Percentiles rank a stretch among this genome's conserved stretches.
Conservation (phyloP, 2,329 filamentous ascomycete species). For the Fusarium domesticum region DNA sequence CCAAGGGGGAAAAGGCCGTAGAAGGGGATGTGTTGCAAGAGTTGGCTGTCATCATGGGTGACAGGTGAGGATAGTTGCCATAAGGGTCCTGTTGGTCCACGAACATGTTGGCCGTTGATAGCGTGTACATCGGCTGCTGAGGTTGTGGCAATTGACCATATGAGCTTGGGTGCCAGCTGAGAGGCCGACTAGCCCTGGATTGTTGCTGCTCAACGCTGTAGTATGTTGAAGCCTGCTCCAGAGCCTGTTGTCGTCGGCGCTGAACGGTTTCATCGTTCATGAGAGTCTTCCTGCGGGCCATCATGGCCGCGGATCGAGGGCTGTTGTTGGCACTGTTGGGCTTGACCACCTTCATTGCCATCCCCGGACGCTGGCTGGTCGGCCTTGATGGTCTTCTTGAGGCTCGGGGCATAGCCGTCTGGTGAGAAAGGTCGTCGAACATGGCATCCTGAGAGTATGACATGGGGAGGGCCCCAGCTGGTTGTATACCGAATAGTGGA, state of each 20-base stretch:
- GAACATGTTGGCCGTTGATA: constrained; percentile 37
- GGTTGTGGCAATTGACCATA: constrained; percentile 41
- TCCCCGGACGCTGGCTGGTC: constrained; percentile 47
- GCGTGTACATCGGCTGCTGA: constrained; percentile 39
- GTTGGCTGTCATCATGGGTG: constrained; percentile 53
- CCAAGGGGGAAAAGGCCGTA: constrained; percentile 53
- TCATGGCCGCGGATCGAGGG: constrained; percentile 52
- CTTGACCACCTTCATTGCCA: constrained; percentile 60
- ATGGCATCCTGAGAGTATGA: constrained; percentile 39
- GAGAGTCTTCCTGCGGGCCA: constrained; percentile 54
- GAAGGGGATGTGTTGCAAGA: constrained; percentile 58
- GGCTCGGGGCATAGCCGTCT: constrained; percentile 47
- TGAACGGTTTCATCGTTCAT: constrained; percentile 49
- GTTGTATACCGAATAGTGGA: constrained; percentile 25
- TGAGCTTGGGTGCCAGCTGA: constrained; percentile 74
- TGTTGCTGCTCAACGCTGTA: constrained; percentile 24
- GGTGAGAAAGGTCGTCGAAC: constrained; percentile 51
- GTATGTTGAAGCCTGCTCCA: constrained; percentile 40
- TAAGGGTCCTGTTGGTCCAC: constrained; percentile 43
- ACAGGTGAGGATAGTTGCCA: constrained; percentile 42
- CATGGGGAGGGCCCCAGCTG: constrained; percentile 26
- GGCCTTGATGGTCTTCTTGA: constrained; percentile 49
- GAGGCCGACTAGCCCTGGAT: constrained; percentile 50
- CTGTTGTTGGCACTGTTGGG: constrained; percentile 67
- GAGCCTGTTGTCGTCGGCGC: constrained; percentile 45